Evolutionary conservation across 306 rosid genomes (phyloP), one percentile per base, ranked within the genome.

Genomic region (Corylus americana): DNA sequence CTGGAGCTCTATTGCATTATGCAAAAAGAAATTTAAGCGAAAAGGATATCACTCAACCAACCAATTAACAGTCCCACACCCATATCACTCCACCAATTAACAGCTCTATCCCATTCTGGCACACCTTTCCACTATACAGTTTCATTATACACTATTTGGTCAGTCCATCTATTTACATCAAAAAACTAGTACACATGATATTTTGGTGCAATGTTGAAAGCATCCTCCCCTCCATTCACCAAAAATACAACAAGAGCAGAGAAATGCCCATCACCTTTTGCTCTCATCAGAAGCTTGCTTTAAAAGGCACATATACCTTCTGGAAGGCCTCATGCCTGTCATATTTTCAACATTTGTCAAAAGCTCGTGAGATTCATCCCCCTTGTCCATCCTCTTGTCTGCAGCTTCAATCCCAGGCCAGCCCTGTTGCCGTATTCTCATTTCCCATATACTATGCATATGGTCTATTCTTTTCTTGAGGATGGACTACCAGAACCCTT

Each of bases 91-190:
- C 22, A 55, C 88, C 85, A 85, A 82, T 73, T 76, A 68, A 72
- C 81, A 62, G 55, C 67, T 42, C 31, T 31, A 73, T 74, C 82
- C 78, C 84, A 80, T 82, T 85, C 55, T 4, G 83, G 78, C 87
- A 79, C 72, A 68, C 84, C 83, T 62, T 49, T 73, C 80, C 77
- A 74, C 92, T 90, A 82, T 91, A 92, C 95, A 88, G 81, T 83
- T 82, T 87, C 84, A 88, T 87, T 86, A 84, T 92, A 81, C 86
- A 78, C 81, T 79, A 81, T 77, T 49, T 84, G 71, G 85, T 84
- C 80, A 85, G 68, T 84, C 81, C 90, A 83, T 81, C 84, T 86
- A 89, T 91, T 70, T 91, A 86, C 92, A 93, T 79, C 74, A 53
- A 83, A 77, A 85, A 67, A 57, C 78, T 79, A 61, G 77, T n/a